These are phyloP conservation scores for Schwanniomyces occidentalis DNA, from an alignment of 805 yeast species.

Conservation along the genomic window DNA sequence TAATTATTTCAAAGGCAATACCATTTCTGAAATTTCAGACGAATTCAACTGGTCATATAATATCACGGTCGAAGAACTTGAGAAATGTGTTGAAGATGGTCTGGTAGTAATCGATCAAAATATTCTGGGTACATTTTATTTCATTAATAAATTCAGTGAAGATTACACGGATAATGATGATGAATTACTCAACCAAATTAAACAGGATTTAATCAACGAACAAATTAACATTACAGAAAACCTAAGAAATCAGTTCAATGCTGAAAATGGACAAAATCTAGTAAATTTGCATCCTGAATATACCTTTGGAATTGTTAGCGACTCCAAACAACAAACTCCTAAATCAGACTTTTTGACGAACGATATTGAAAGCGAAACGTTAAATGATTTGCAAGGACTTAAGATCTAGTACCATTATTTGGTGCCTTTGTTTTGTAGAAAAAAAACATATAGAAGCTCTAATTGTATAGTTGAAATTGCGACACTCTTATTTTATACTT, in stretches of 20 bases:
- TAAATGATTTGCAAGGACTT: conserved; percentile 13
- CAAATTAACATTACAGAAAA: conserved; percentile 17
- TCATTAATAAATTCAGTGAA: conserved; percentile 39
- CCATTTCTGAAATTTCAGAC: conserved; percentile 43
- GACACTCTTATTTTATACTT: too few relatives aligned
- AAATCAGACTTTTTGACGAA: conserved; percentile 4
- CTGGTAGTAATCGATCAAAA: conserved; percentile 65
- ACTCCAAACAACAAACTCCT: conserved; percentile 5
- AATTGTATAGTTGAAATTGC: too few relatives aligned
- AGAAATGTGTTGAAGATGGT: conserved; percentile 57
- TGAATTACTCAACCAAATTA: conserved; percentile 9
- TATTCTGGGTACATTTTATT: conserved; percentile 65
- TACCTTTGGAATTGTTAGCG: conserved; percentile 8
- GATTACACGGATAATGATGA: conserved; percentile 13
- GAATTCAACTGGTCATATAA: conserved; percentile 65
- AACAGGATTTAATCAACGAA: conserved; percentile 15
- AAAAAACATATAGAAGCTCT: too few relatives aligned
- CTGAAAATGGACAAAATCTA: conserved; percentile 10
- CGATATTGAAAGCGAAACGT: conserved; percentile 10
- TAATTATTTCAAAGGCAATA: conserved; percentile 31
- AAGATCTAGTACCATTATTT: conserved; percentile 7
- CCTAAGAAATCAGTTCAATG: conserved; percentile 11
- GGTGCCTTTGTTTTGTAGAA: too few relatives aligned
- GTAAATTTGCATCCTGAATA: conserved; percentile 14
- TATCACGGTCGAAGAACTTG: conserved; percentile 64